Base-by-base conservation (phyloP, 2,329 filamentous ascomycete species). In the Cercospora brassicicola region DNA sequence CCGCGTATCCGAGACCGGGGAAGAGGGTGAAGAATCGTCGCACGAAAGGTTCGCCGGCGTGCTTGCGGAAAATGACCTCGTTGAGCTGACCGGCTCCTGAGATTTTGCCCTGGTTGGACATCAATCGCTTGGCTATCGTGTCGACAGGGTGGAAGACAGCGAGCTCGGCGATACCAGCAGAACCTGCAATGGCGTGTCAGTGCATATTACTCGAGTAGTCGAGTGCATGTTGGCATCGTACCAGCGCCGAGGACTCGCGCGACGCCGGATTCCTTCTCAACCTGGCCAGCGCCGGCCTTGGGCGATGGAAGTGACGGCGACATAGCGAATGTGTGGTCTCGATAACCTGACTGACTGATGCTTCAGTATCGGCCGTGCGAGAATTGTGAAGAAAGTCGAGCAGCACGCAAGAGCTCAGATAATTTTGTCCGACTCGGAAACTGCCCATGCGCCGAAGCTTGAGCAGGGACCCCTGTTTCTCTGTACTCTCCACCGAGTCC, bases 101-200 rank as follows among this genome's bases (percentile, higher is more conserved):
- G 74, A 92, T 87, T 85, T 85, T 92, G 78, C 88, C 89, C 81
- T 96, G 91, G 83, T 99, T 97, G 88, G 93, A 97, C 95, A 99
- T 99, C 82, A 99, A 88, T 75, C 95, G 92, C 87, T 99, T 99
- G 72, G 95, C 94, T 77, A 96, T 97, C 61, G 95, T 99, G 83
- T 99, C 95, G 80, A 99, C 93, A 72, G 93, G 93, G 80, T 96
- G 93, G 86, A 97, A 97, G 80, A 97, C 89, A 77, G 93, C 89
- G 77, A 97, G 85, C 83, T 97, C 94, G 76, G 94, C 90, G 80
- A 97, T 94, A 84, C 94, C 94, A 78, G 94, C 93, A 78, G 90
- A 92, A 78, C 94, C 94, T 97, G 76, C 36, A 28, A 60, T 23
- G 48, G 57, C 61, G 59, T 72, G 30, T 59, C 31, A 59, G 30